These are phyloP conservation scores for Paracorniculantispora psalliotae DNA, from an alignment of 2,329 filamentous ascomycete genomes.

Conservation along the genomic window DNA sequence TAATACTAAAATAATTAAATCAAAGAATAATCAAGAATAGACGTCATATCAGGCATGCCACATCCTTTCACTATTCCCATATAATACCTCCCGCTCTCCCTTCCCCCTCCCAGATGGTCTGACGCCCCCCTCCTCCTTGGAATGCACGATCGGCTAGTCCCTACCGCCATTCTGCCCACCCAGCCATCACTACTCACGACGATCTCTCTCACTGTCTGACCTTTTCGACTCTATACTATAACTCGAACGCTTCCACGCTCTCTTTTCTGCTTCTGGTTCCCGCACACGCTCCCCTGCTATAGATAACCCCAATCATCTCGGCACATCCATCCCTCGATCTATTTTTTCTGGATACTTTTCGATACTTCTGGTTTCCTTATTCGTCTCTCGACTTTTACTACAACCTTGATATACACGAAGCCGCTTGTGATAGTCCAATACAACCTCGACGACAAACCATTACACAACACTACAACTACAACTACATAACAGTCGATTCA, in stretches of 20 bases:
- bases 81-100: not conserved
- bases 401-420: not conserved
- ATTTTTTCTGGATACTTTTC: not conserved
- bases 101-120: not conserved
- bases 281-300: not conserved
- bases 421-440: not conserved
- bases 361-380: not conserved
- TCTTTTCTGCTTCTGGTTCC: not conserved
- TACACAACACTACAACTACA: not conserved
- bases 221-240: not conserved
- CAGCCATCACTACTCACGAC: conserved; percentile 3
- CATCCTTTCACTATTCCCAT: not conserved
- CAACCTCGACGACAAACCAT: too few relatives aligned
- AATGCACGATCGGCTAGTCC: conserved; percentile 8
- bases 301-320: not conserved
- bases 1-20: not conserved
- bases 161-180: not conserved
- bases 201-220: conserved; percentile 1
- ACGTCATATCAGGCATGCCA: not conserved
- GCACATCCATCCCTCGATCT: not conserved
- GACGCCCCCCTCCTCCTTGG: not conserved
- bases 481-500: too few relatives aligned
- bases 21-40: not conserved
- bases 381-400: not conserved
- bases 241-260: not conserved